Percentiles rank a stretch among this genome's conserved stretches.
phyloP scores from a whole-genome alignment of 2,329 filamentous ascomycete species.

The Akanthomyces dipterigenus region DNA sequence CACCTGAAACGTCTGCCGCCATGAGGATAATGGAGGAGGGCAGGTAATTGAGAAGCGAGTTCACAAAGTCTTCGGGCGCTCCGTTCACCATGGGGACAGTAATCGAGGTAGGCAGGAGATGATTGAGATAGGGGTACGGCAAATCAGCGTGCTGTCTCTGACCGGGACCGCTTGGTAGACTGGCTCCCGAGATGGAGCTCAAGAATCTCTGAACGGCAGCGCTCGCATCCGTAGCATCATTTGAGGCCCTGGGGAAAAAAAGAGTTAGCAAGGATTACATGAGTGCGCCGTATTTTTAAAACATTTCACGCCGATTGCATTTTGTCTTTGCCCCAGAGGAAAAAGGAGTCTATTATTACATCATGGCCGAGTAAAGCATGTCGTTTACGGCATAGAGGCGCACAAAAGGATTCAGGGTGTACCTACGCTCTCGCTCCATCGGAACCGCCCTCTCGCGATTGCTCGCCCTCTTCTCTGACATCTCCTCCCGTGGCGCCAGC shows the following conservation, averaged over 20 bases:
- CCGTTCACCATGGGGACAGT: constrained; percentile 71
- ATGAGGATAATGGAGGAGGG: constrained; percentile 74
- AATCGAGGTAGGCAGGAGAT: constrained; percentile 70
- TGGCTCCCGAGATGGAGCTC: constrained; percentile 64
- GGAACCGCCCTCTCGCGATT: constrained; percentile 83
- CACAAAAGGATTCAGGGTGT: constrained; percentile 23
- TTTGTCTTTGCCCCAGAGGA: constrained; percentile 4
- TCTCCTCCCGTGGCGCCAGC: constrained; percentile 86
- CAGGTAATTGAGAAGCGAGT: constrained; percentile 69
- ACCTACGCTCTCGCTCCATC: constrained; percentile 99
- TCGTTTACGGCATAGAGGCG: constrained; percentile 4
- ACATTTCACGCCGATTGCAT: constrained; percentile 9
- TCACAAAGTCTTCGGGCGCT: constrained; percentile 58
- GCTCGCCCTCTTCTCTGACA: constrained; percentile 81
- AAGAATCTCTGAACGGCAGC: constrained; percentile 83
- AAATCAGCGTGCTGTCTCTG: constrained; percentile 40
- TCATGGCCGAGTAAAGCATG: constrained; percentile 3
- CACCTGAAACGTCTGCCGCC: constrained; percentile 56
- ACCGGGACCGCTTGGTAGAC: constrained; percentile 29
- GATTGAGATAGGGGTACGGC: constrained; percentile 74
- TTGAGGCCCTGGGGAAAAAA: constrained; percentile 47
- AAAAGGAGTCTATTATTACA: constrained; percentile 11
- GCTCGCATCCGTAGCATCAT: constrained; percentile 60
- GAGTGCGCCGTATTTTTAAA: neutral
- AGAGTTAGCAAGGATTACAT: constrained; percentile 33